Evolutionary conservation across 768 basidiomycete genomes (phyloP).

Genomic region (Goffeauzyma gilvescens): DNA sequence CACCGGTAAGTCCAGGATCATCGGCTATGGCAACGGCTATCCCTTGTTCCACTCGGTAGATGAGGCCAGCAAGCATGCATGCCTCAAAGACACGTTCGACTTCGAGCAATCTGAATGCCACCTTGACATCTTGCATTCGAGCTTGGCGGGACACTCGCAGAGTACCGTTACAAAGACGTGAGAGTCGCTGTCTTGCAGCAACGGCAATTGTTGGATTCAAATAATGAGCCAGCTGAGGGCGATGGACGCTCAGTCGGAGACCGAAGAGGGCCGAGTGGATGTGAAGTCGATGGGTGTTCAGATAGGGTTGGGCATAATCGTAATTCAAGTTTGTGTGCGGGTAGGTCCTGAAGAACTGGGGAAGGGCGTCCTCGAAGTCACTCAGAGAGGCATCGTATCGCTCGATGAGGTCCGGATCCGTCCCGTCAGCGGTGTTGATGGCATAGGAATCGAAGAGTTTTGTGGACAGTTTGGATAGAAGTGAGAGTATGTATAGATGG

Average conservation of each 20-base stretch:
- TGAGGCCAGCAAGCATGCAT: slow-evolving; percentile 14
- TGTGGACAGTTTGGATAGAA: slow-evolving; percentile 18
- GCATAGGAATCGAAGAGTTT: slow-evolving; percentile 22
- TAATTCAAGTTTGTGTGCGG: slow-evolving; percentile 17
- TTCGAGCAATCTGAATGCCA: slow-evolving; percentile 18
- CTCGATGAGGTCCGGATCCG: slow-evolving; percentile 17
- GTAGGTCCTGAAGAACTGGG: slow-evolving; percentile 18
- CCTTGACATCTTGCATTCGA: slow-evolving; percentile 18
- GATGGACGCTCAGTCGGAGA: slow-evolving; percentile 18
- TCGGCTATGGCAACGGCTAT: slow-evolving; percentile 1
- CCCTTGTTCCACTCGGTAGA: slow-evolving; percentile 15
- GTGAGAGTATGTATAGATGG: slow-evolving; percentile 20
- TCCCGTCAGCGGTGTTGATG: slow-evolving; percentile 15
- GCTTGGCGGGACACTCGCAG: slow-evolving; percentile 18
- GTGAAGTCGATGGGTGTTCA: slow-evolving; percentile 17
- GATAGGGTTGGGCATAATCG: slow-evolving; percentile 17
- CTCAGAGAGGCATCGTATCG: slow-evolving; percentile 19
- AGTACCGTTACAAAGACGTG: slow-evolving; percentile 14
- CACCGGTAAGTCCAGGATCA: neutral
- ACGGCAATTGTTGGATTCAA: slow-evolving; percentile 13
- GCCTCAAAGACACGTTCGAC: slow-evolving; percentile 20
- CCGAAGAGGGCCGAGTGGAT: slow-evolving; percentile 16
- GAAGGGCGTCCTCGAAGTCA: slow-evolving; percentile 21
- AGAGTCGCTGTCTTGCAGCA: slow-evolving; percentile 12
- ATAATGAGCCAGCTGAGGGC: slow-evolving; percentile 18